A percentile compares a stretch with the other conserved stretches of the same genome.
phyloP scores from a whole-genome alignment of 2,329 filamentous ascomycete species.

The Eutypa lata region DNA sequence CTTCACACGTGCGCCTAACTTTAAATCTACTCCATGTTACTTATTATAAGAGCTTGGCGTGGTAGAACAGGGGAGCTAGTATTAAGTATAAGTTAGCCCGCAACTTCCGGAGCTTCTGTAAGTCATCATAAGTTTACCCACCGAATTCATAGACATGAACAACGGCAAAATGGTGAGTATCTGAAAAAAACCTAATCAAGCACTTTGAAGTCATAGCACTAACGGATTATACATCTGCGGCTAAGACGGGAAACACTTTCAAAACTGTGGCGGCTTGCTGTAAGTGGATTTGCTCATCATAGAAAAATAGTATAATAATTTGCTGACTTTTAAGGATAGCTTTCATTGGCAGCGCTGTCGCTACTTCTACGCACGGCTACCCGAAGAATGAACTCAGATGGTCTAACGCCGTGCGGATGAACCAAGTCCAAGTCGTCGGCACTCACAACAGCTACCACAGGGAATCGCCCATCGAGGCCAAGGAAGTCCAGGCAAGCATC shows the following conservation, averaged over 20 bases:
- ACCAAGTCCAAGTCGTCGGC: constrained; percentile 49
- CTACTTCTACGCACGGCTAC: constrained; percentile 8
- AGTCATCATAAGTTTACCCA: no score
- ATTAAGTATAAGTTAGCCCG: no score
- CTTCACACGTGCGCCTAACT: no score
- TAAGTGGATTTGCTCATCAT: not conserved
- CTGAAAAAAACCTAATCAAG: not conserved
- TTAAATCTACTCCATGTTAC: no score
- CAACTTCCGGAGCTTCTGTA: no score
- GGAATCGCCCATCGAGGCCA: constrained; percentile 40
- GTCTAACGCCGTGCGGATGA: constrained; percentile 39
- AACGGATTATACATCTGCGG: not conserved
- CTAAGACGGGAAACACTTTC: not conserved
- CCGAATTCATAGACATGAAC: no score
- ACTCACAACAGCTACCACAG: constrained; percentile 51
- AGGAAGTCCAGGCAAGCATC: constrained; percentile 35
- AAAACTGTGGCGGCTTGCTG: not conserved
- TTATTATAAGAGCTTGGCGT: no score
- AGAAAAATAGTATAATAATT: not conserved
- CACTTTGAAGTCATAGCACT: not conserved
- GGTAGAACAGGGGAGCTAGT: no score
- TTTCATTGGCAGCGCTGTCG: not conserved
- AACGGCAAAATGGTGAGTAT: no score
- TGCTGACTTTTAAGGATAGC: not conserved
- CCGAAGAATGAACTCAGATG: constrained; percentile 29